These are phyloP conservation scores for Boletus rufocinnamomeus DNA, from an alignment of 768 basidiomycete genomes.

Conservation along the genomic window DNA sequence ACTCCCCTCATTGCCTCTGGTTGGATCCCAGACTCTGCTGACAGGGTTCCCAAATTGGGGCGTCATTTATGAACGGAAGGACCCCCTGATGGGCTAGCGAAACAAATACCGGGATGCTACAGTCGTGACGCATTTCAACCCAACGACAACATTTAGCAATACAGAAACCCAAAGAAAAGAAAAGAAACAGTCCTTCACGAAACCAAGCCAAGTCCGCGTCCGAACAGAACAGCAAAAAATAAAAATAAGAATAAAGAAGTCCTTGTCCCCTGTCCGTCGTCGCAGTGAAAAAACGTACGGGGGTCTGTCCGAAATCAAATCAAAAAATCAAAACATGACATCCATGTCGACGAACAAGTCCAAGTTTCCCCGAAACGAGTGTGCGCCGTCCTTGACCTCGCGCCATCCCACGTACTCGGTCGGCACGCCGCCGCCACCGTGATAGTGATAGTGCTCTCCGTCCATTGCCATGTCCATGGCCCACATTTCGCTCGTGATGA, in stretches of 20 bases:
- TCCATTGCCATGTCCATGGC: background rate
- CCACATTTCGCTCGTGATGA: background rate
- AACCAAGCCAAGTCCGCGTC: background rate
- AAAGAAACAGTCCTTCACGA: background rate
- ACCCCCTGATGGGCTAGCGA: no score
- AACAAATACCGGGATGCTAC: no score
- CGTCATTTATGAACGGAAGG: no score
- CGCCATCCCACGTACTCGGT: background rate
- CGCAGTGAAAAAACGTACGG: no score
- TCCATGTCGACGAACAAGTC: slow-evolving; percentile 4
- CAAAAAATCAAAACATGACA: background rate
- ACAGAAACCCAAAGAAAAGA: background rate
- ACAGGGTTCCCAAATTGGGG: no score
- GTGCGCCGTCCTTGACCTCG: background rate
- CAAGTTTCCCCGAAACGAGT: background rate
- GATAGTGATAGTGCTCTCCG: background rate
- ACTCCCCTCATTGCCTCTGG: no score
- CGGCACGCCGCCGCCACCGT: no score
- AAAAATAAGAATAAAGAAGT: no score
- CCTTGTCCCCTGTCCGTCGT: background rate
- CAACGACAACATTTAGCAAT: background rate
- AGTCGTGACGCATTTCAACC: background rate
- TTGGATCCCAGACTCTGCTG: no score
- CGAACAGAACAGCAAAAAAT: background rate
- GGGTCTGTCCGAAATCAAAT: background rate